Evolutionary conservation across 495 filamentous ascomycete genomes (phyloP).

Genomic region (Aspergillus indologenus): DNA sequence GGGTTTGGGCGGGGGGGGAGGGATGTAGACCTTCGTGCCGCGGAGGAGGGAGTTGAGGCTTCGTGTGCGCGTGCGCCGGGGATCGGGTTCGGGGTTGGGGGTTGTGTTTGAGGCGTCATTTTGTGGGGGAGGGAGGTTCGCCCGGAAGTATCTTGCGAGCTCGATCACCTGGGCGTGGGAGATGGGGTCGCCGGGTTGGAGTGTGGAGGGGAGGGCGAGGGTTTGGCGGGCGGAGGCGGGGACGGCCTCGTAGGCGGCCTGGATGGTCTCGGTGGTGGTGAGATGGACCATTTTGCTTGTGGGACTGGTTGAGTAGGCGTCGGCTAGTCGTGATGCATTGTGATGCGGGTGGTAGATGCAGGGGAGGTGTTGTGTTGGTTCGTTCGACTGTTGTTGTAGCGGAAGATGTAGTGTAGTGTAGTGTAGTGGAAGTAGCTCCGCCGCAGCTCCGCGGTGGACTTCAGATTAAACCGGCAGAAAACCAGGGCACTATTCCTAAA

Average conservation of each 20-base stretch:
- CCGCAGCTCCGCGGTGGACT: neutral
- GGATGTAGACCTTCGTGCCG: constrained; percentile 69
- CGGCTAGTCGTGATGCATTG: neutral
- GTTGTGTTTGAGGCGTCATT: neutral
- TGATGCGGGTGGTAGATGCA: too few species aligned
- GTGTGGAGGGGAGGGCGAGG: constrained; percentile 34
- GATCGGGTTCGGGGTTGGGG: too few species aligned
- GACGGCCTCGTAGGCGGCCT: constrained; percentile 56
- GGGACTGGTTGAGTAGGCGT: neutral
- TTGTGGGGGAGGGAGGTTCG: constrained; percentile 14
- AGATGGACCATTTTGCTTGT: constrained; percentile 67
- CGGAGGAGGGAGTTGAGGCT: constrained; percentile 64
- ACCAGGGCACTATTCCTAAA: constrained; percentile 18
- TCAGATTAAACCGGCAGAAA: constrained; percentile 2
- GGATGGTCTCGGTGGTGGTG: constrained; percentile 66
- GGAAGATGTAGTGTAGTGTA: neutral
- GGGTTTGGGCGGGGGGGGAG: constrained; percentile 72
- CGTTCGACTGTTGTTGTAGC: too few species aligned
- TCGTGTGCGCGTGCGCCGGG: too few species aligned
- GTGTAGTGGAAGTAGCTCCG: neutral
- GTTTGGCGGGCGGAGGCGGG: constrained; percentile 28
- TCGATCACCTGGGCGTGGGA: constrained; percentile 75
- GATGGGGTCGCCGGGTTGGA: constrained; percentile 64
- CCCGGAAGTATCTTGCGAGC: constrained; percentile 55
- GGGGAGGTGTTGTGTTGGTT: neutral